A percentile compares a stretch with the other conserved stretches of the same genome.
phyloP scores from a whole-genome alignment of 2,329 filamentous ascomycete species.

The Neodidymelliopsis sp. region DNA sequence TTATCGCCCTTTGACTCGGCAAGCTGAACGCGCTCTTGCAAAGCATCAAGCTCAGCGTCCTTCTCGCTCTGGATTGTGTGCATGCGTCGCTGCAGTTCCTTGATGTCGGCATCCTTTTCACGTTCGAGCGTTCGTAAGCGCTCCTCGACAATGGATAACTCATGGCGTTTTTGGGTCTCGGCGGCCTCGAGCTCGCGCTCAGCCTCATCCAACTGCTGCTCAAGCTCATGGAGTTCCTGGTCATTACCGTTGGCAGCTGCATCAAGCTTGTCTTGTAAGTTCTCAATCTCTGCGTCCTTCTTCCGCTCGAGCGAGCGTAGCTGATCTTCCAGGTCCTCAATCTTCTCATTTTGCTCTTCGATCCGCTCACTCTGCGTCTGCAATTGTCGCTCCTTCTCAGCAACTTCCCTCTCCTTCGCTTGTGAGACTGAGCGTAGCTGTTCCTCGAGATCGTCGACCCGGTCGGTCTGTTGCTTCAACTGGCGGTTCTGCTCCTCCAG shows the following conservation, averaged over 20 bases:
- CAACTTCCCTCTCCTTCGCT: conserved; percentile 28
- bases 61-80: conserved; percentile 43
- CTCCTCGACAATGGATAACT: conserved; percentile 41
- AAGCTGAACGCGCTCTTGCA: conserved; percentile 51
- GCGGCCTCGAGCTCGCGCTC: conserved; percentile 38
- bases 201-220: conserved; percentile 48
- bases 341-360: conserved; percentile 42
- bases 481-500: conserved; percentile 37
- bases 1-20: conserved; percentile 52
- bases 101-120: conserved; percentile 49
- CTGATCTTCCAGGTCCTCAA: conserved; percentile 46
- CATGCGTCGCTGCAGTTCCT: conserved; percentile 45
- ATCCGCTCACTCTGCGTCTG: conserved; percentile 43
- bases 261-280: conserved; percentile 52
- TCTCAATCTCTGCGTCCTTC: conserved; percentile 54
- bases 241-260: conserved; percentile 51
- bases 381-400: conserved; percentile 40
- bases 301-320: conserved; percentile 34
- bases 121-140: conserved; percentile 41
- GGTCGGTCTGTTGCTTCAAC: conserved; percentile 26
- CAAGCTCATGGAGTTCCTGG: conserved; percentile 59
- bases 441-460: conserved; percentile 22
- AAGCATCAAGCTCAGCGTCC: conserved; percentile 51
- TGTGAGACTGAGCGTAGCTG: conserved; percentile 36
- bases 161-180: conserved; percentile 40